Percentiles rank a stretch among this genome's conserved stretches.
Evolutionary conservation across 2,329 filamentous ascomycete species (phyloP).

Genomic region (Sclerotinia subarctica): DNA sequence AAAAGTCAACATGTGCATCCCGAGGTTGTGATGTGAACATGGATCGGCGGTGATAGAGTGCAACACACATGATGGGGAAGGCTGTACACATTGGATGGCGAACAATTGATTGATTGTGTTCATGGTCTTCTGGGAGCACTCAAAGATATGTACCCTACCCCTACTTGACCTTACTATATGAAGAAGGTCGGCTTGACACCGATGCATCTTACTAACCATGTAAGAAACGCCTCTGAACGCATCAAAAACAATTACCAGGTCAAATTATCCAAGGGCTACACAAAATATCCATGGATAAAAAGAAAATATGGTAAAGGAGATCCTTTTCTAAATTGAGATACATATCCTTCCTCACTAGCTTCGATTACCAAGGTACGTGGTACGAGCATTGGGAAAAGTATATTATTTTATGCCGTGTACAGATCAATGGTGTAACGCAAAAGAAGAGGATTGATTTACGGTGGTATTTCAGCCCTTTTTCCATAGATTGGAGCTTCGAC

Average conservation of each 20-base stretch:
- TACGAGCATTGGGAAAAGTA: not conserved
- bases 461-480: not conserved
- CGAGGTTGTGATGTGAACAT: conserved; percentile 14
- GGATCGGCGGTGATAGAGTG: not conserved
- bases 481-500: not conserved
- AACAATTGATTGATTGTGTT: not conserved
- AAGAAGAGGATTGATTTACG: not conserved
- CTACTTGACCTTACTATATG: not conserved
- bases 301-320: not conserved
- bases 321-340: not conserved
- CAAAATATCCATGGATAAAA: not conserved
- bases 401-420: not conserved
- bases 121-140: not conserved
- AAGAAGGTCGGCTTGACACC: not conserved
- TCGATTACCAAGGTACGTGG: not conserved
- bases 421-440: not conserved
- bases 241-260: not conserved
- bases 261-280: too few relatives aligned
- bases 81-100: not conserved
- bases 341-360: not conserved
- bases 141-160: not conserved
- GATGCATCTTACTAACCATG: not conserved
- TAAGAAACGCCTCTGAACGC: conserved; percentile 5
- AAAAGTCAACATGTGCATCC: not conserved
- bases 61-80: not conserved